Base-by-base conservation (phyloP, 73 alveolate genomes). In the Symbiodinium natans region DNA sequence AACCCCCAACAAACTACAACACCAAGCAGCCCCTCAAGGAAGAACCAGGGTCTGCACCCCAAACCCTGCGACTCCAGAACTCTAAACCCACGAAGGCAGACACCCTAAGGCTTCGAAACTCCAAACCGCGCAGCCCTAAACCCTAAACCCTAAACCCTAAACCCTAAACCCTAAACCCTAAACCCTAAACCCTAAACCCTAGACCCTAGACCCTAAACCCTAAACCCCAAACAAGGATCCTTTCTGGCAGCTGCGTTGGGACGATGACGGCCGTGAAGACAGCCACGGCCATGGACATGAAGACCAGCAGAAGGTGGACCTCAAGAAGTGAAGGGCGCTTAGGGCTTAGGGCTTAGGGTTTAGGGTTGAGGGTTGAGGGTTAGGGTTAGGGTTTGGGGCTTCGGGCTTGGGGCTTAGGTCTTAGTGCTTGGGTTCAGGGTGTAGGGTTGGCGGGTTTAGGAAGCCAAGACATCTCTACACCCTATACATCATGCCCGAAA, bases 191-290 rank as follows among this genome's bases (percentile, higher is more conserved):
- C 74, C 74, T 56, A 21, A 56, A 56, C 74, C 74, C 74, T 56
- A 56, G 15, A 19, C 31, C 74, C 74, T 56, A 9, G 15, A 56
- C 74, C 31, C 74, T 56, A 15, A 56, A 56, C 74, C 74, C 74
- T 56, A 56, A 56, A 56, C 31, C 74, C 74, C 15, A 15, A 43
- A 11, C 56, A 52, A 52, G 71, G n/a, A 6, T 3, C 80, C 80
- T 63, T 36, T 63, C 80, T 63, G 80, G 80, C 80, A 63, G 80
- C 80, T 63, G 80, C 38, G 80, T 29, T 23, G 80, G 80, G 36
- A 63, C 80, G 80, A 63, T 63, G 80, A 63, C 33, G 36, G 80
- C 80, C 36, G 80, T 29, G 38, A 63, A 23, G 80, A n/a, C 13
- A 7, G 80, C 36, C 80, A 63, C 27, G 38, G 38, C 80, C 80